These are phyloP conservation scores for Blastosporella zonata DNA, from an alignment of 1,284 basidiomycete genomes.

Conservation along the genomic window DNA sequence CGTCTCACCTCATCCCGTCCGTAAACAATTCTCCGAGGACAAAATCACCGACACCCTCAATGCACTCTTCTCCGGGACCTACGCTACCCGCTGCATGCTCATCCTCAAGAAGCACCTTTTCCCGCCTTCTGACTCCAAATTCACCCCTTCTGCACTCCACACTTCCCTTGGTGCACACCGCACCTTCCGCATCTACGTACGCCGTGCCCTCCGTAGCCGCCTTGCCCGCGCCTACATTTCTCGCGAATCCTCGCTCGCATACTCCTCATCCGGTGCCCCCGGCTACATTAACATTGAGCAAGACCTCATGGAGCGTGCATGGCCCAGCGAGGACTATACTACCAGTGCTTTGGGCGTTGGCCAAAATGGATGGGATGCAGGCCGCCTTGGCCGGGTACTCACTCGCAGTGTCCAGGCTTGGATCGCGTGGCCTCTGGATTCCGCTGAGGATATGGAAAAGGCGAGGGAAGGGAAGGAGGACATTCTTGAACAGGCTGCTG, in stretches of 20 bases:
- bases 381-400: slow-evolving; percentile 52
- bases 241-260: slow-evolving; percentile 47
- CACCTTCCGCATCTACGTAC: slow-evolving; percentile 61
- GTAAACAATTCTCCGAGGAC: slow-evolving; percentile 47
- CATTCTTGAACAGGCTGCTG: slow-evolving; percentile 65
- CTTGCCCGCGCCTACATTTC: slow-evolving; percentile 64
- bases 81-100: slow-evolving; percentile 58
- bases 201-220: slow-evolving; percentile 55
- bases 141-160: slow-evolving; percentile 29
- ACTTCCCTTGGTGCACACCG: slow-evolving; percentile 64
- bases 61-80: slow-evolving; percentile 59
- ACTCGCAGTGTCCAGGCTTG: slow-evolving; percentile 54
- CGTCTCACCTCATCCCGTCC: slow-evolving; percentile 36
- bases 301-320: slow-evolving; percentile 66
- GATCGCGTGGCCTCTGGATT: slow-evolving; percentile 39
- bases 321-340: slow-evolving; percentile 57
- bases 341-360: slow-evolving; percentile 31
- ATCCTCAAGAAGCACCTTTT: slow-evolving; percentile 53
- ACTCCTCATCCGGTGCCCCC: slow-evolving; percentile 58
- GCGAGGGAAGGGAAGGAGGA: slow-evolving; percentile 43
- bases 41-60: slow-evolving; percentile 54
- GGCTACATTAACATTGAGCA: slow-evolving; percentile 54
- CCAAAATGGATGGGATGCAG: slow-evolving; percentile 57
- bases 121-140: slow-evolving; percentile 18
- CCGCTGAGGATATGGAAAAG: slow-evolving; percentile 25